Evolutionary conservation across 495 filamentous ascomycete species (phyloP).

Genomic region (Recurvomyces mirabilis): DNA sequence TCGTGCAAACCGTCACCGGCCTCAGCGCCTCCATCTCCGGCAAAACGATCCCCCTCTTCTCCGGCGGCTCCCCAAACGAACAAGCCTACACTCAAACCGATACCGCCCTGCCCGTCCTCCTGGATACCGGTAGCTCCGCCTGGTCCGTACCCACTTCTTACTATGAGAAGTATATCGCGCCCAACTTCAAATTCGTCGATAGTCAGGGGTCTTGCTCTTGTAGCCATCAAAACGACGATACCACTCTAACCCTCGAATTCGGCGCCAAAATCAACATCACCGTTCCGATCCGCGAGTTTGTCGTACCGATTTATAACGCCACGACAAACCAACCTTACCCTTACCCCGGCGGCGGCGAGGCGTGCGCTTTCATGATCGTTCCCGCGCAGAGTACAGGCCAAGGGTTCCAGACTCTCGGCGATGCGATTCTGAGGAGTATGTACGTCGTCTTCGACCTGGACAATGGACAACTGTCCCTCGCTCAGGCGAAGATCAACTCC

Average conservation of each 20-base stretch:
- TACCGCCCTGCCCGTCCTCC: constrained; percentile 14
- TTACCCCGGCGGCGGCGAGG: constrained; percentile 3
- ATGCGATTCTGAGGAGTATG: constrained; percentile 16
- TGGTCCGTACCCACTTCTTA: constrained; percentile 3
- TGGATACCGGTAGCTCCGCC: constrained; percentile 17
- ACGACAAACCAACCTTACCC: constrained; percentile 8
- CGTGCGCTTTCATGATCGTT: constrained; percentile 10
- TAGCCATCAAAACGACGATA: constrained; percentile 1
- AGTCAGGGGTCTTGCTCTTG: constrained; percentile 7
- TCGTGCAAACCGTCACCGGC: constrained; percentile 16
- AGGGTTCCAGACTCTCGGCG: constrained; percentile 16
- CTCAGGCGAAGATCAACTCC: constrained; percentile 13
- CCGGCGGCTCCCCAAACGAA: constrained; percentile 2
- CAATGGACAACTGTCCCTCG: constrained; percentile 12
- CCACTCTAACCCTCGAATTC: constrained; percentile 7
- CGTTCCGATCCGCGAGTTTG: constrained; percentile 15
- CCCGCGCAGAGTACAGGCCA: neutral
- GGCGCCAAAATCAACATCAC: constrained; percentile 12
- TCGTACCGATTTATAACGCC: constrained; percentile 17
- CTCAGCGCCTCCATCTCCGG: constrained; percentile 6
- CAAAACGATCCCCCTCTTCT: constrained; percentile 3
- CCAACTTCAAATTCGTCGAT: constrained; percentile 12
- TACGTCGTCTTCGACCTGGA: constrained; percentile 23
- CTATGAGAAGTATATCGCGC: constrained; percentile 9
- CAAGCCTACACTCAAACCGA: neutral